Base-by-base conservation (phyloP, 768 basidiomycete genomes). In the Hericium coralloides region DNA sequence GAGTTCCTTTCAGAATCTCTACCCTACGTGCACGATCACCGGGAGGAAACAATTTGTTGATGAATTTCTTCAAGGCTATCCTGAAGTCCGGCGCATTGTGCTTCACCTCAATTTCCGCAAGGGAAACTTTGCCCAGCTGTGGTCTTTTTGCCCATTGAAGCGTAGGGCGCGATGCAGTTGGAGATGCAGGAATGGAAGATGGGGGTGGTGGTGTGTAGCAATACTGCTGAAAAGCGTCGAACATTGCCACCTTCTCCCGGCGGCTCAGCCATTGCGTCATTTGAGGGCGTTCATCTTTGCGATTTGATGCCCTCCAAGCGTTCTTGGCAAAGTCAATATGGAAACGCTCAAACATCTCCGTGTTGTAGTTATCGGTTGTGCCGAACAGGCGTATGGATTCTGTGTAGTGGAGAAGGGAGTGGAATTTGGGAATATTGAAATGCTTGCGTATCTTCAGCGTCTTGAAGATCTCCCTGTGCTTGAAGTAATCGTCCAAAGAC, bases 401-500 rank as follows among this genome's bases (percentile, higher is more conserved):
- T 1, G 58, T 12, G 58, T 75, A 77, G 57, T 78, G 78, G 1
- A 26, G 41, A 1, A 69, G 57, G 15, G 60, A 67, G 55, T 77
- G 76, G 1, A 79, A 58, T 58, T 79, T 79, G 0, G 74, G 74
- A n/a, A 78, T 64, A 49, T 77, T 74, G 62, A 75, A 76, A 52
- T 68, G 9, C 12, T 66, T 52, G 0, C 70, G 68, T 18, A 73
- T 67, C 1, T 68, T 69, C 5, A 72, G 59, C n/a, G 66, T 60
- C 31, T 74, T 50, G 54, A 78, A 74, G 2, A 72, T 62, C 10
- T 61, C 43, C 51, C 76, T 76, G 61, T 74, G 63, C 2, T 53
- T 31, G 57, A 79, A 76, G 58, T 78, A 79, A 1, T 18, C 17
- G 1, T 58, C 12, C 0, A 76, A 65, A 0, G 69, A 64, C 0